Base-by-base conservation (phyloP, 1,284 basidiomycete species). In the Austroboletus olivaceoglutinosus region DNA sequence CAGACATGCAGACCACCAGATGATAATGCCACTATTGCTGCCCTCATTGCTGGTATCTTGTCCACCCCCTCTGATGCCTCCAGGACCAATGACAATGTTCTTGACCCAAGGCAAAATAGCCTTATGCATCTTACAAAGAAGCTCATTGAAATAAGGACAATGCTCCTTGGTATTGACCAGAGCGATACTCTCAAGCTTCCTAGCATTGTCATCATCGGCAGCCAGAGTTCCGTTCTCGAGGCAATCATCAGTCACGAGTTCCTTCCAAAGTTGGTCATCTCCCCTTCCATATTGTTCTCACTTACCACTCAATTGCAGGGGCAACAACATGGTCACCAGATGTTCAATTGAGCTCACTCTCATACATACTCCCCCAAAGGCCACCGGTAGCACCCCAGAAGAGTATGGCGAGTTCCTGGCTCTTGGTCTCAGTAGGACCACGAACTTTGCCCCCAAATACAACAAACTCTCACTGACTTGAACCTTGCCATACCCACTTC, bases 271-370 rank as follows among this genome's bases (percentile, higher is more conserved):
- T 96, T 58, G 58, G 84, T 72, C 39, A 30, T 22, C 57, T 58
- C 5, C 25, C 33, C 44, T 29, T 45, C 30, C n/a, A 19, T 13
- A 21, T 21, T 23, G 8, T 4, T 52, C 2, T 53, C 33, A 25
- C 57, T 58, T 37, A 58, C 58, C 42, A 9, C 49, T 57, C 29
- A 40, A 18, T 25, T 34, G 10, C 64, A 97, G 93, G 74, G 96
- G 96, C 51, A 90, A 95, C 71, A 99, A 99, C 71, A 99, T 99
- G 97, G 97, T 99, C 41, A 99, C 96, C 1, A 90, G 96, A 3
- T 86, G 96, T 43, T 97, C 96, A 1, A 97, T 99, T 62, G 96
- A 99, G 68, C 82, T 99, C 51, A 99, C 96, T 0, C 86, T 99
- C 45, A 88, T 99, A 53, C 92, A 99, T 67, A 97, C 91, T 0